Evolutionary conservation across 176 grass and related monocot genomes (phyloP).

Genomic region (Raddia guianensis): DNA sequence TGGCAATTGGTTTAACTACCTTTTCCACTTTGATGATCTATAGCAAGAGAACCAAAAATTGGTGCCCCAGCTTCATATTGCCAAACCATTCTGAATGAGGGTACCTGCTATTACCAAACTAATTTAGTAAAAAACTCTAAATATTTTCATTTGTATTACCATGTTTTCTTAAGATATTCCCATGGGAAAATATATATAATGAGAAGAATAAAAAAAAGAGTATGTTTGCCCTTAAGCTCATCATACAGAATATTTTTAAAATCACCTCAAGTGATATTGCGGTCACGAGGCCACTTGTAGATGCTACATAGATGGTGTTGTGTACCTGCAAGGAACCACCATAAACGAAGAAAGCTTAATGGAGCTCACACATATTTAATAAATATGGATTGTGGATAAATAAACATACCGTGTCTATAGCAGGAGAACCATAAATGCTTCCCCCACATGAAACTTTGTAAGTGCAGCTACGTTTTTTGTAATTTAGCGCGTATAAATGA

Average conservation of each 20-base stretch:
- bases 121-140: slow-evolving; percentile 32
- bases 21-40: slow-evolving; percentile 66
- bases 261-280: slow-evolving; percentile 76
- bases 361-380: slow-evolving; percentile 2
- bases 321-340: slow-evolving; percentile 46
- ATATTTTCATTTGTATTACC: not conserved
- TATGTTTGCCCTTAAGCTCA: not conserved
- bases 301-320: slow-evolving; percentile 68
- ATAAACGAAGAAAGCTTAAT: slow-evolving; percentile 6
- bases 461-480: slow-evolving; percentile 59
- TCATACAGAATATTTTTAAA: slow-evolving; percentile 12
- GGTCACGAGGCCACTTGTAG: slow-evolving; percentile 81
- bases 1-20: slow-evolving; percentile 47
- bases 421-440: slow-evolving; percentile 93
- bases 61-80: slow-evolving; percentile 64
- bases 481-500: slow-evolving; percentile 82
- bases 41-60: slow-evolving; percentile 74
- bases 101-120: slow-evolving; percentile 51
- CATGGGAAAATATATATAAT: not conserved
- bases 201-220: not conserved
- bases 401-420: slow-evolving; percentile 61
- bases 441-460: slow-evolving; percentile 91
- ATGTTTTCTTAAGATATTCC: slow-evolving; percentile 29
- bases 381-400: slow-evolving; percentile 1
- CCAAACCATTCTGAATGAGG: slow-evolving; percentile 61